These are phyloP conservation scores for Trifolium dubium DNA, from an alignment of 306 rosid species.

Conservation along the genomic window DNA sequence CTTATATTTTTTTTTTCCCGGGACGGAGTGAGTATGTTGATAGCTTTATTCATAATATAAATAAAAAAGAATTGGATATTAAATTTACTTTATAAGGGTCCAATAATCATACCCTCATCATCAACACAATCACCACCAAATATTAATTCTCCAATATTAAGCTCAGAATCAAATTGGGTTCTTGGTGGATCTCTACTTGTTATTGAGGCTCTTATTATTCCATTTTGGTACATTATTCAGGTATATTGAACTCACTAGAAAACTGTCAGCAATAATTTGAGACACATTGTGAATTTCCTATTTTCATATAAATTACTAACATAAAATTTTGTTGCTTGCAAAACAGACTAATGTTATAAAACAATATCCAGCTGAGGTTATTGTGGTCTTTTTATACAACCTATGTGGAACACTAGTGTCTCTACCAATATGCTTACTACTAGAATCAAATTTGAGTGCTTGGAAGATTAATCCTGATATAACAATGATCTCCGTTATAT, in stretches of 20 bases:
- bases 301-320: neutral
- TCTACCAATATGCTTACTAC: slow-evolving; percentile 53
- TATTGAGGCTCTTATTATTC: slow-evolving; percentile 38
- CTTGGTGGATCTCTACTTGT: slow-evolving; percentile 55
- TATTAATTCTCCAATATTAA: slow-evolving; percentile 12
- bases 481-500: slow-evolving; percentile 47
- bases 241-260: slow-evolving; percentile 3
- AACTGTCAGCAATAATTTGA: neutral
- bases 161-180: slow-evolving; percentile 48
- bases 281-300: neutral
- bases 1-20: too few species aligned
- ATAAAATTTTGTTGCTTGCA: slow-evolving; percentile 14
- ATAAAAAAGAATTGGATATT: too few species aligned
- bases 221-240: slow-evolving; percentile 62
- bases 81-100: slow-evolving; percentile 54
- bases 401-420: slow-evolving; percentile 52
- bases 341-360: slow-evolving; percentile 39
- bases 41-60: too few species aligned
- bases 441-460: slow-evolving; percentile 49
- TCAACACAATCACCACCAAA: slow-evolving; percentile 13
- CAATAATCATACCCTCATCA: slow-evolving; percentile 36
- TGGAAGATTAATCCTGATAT: slow-evolving; percentile 58
- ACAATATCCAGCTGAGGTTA: slow-evolving; percentile 56
- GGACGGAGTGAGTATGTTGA: too few species aligned
- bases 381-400: slow-evolving; percentile 55